Conservation (phyloP, 225 moss, liverwort and hornwort genomes). For the Neckera pumila region DNA sequence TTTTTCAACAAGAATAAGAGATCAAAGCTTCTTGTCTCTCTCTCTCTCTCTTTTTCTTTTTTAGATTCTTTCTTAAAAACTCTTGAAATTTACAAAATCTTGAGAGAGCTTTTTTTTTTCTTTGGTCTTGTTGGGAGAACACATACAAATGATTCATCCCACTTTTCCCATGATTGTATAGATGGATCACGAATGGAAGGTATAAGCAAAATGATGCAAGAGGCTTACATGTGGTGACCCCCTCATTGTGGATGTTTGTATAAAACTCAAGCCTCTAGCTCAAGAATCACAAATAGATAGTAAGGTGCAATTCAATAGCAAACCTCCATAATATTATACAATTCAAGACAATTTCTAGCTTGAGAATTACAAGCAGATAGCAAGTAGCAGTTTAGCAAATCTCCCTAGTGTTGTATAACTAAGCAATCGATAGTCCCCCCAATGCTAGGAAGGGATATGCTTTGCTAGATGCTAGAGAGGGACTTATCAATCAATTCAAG, state of each 20-base stretch:
- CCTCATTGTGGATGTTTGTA: rapidly evolving
- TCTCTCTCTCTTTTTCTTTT: too few relatives aligned
- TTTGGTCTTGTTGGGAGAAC: background rate
- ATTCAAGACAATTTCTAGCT: background rate
- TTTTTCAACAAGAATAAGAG: background rate
- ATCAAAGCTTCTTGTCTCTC: rapidly evolving
- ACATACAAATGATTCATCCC: background rate
- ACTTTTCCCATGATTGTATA: background rate
- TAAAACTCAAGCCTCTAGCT: background rate
- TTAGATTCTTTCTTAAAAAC: background rate
- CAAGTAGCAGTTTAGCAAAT: rapidly evolving
- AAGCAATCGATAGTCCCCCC: background rate
- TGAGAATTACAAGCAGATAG: background rate
- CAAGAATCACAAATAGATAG: background rate
- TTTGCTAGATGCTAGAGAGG: background rate
- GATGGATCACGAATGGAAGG: background rate
- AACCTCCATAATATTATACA: background rate
- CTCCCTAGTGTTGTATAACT: background rate
- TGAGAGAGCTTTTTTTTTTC: background rate
- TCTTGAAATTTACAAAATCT: background rate
- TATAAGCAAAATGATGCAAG: rapidly evolving
- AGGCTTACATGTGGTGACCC: background rate
- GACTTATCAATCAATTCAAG: too few relatives aligned
- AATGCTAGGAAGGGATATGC: background rate
- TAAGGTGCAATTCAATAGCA: background rate